A percentile compares a stretch with the other conserved stretches of the same genome.
These are phyloP conservation scores for Ceratobasidium sp. DNA, from an alignment of 1,284 basidiomycete species.

Conservation along the genomic window DNA sequence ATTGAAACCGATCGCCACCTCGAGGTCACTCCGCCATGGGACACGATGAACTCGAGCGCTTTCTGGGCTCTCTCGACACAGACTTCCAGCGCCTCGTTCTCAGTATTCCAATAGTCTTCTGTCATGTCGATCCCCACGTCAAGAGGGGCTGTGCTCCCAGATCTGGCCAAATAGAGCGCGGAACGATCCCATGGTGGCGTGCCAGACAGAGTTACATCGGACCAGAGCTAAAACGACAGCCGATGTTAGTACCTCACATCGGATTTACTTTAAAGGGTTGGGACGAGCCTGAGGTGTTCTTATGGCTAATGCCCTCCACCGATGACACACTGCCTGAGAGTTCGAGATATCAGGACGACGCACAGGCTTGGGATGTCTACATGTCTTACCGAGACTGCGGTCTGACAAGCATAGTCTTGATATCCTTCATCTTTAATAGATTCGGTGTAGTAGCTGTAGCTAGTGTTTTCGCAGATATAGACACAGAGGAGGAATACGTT, in stretches of 20 bases:
- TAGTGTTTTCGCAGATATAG: too few species aligned
- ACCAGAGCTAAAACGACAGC: background rate
- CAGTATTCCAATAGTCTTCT: constrained; percentile 13
- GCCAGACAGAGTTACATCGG: constrained; percentile 10
- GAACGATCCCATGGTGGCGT: constrained; percentile 18
- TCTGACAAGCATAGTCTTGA: too few species aligned
- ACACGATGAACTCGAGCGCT: constrained; percentile 23
- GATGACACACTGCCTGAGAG: background rate
- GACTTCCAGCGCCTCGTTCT: background rate
- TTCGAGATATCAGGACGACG: too few species aligned
- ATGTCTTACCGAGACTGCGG: too few species aligned
- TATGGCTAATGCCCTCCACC: background rate
- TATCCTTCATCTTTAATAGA: too few species aligned
- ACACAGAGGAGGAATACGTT: too few species aligned
- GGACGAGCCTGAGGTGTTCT: background rate
- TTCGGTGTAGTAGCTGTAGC: too few species aligned
- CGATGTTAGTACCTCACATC: background rate
- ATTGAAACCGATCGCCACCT: constrained; percentile 15
- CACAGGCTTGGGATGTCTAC: too few species aligned
- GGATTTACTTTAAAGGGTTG: too few species aligned
- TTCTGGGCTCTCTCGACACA: background rate
- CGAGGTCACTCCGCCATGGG: constrained; percentile 27
- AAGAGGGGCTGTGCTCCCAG: constrained; percentile 7
- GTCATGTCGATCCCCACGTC: constrained; percentile 22
- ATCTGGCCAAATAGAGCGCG: constrained; percentile 23